Percentiles rank a stretch among this genome's conserved stretches.
Conservation (phyloP, 179 eudicot species). For the Silene noctiflora region DNA sequence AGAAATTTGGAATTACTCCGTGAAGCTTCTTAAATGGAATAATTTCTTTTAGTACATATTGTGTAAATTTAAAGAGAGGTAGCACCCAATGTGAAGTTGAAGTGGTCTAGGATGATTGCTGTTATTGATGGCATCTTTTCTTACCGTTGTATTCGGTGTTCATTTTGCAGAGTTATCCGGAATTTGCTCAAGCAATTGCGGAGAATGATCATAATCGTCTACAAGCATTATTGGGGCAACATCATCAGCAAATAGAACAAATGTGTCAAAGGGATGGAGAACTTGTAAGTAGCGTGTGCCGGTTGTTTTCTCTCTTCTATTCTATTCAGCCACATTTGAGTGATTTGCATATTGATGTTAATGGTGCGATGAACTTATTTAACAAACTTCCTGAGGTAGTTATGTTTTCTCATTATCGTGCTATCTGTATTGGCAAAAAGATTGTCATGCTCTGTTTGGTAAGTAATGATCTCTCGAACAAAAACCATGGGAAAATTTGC, state of each 20-base stretch:
- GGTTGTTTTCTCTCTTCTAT: constrained; percentile 10
- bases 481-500: background rate
- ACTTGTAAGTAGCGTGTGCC: constrained; percentile 42
- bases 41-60: background rate
- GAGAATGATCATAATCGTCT: constrained; percentile 66
- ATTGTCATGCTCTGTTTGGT: background rate
- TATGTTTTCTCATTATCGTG: background rate
- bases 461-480: background rate
- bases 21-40: background rate
- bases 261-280: constrained; percentile 55
- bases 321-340: background rate
- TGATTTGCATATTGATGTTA: background rate
- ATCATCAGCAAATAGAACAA: constrained; percentile 60
- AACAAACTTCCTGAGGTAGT: too few species aligned
- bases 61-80: background rate
- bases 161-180: constrained; percentile 69
- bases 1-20: background rate
- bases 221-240: constrained; percentile 60
- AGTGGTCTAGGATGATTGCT: background rate
- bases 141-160: background rate
- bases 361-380: background rate
- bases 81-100: background rate
- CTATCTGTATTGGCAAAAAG: background rate
- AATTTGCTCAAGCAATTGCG: constrained; percentile 70
- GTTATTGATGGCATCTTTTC: background rate